phyloP scores from a whole-genome alignment of 1,139 yeast species.

The Wickerhamomyces sp. region DNA sequence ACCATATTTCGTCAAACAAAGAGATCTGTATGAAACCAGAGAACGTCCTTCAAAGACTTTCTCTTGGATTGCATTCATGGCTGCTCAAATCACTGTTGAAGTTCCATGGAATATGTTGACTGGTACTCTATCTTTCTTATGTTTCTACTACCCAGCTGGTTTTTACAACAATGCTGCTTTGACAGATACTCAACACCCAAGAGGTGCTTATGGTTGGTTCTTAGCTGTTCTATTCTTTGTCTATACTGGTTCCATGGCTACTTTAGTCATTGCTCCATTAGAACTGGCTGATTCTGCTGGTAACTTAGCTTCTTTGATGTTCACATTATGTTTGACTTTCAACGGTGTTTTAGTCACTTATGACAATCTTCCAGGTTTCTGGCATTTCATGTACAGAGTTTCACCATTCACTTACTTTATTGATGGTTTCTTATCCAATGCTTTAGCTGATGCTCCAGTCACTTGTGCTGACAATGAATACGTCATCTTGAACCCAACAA shows the following conservation, averaged over 20 bases:
- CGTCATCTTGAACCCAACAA: slow-evolving; percentile 44
- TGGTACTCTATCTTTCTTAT: slow-evolving; percentile 64
- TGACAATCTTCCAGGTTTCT: slow-evolving; percentile 49
- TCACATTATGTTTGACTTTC: slow-evolving; percentile 66
- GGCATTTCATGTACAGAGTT: slow-evolving; percentile 60
- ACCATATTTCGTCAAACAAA: slow-evolving; percentile 65
- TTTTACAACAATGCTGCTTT: slow-evolving; percentile 49
- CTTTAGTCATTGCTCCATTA: slow-evolving; percentile 54
- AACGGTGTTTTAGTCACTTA: slow-evolving; percentile 78
- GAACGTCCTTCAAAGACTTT: slow-evolving; percentile 75
- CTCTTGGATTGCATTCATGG: slow-evolving; percentile 56
- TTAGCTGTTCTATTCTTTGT: slow-evolving; percentile 49
- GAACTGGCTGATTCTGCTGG: slow-evolving; percentile 75
- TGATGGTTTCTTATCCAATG: slow-evolving; percentile 46
- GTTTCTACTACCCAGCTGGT: slow-evolving; percentile 84
- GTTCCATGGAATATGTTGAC: slow-evolving; percentile 67
- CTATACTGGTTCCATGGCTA: slow-evolving; percentile 62
- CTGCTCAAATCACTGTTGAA: slow-evolving; percentile 63
- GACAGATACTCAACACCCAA: slow-evolving; percentile 38
- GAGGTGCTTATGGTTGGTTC: slow-evolving; percentile 72
- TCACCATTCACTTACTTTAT: slow-evolving; percentile 63
- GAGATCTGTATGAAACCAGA: slow-evolving; percentile 83
- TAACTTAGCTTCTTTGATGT: slow-evolving; percentile 55
- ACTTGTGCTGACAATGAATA: slow-evolving; percentile 45
- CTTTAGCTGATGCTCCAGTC: slow-evolving; percentile 47